These are phyloP conservation scores for Neonectria magnoliae DNA, from an alignment of 2,329 filamentous ascomycete genomes.

Conservation along the genomic window DNA sequence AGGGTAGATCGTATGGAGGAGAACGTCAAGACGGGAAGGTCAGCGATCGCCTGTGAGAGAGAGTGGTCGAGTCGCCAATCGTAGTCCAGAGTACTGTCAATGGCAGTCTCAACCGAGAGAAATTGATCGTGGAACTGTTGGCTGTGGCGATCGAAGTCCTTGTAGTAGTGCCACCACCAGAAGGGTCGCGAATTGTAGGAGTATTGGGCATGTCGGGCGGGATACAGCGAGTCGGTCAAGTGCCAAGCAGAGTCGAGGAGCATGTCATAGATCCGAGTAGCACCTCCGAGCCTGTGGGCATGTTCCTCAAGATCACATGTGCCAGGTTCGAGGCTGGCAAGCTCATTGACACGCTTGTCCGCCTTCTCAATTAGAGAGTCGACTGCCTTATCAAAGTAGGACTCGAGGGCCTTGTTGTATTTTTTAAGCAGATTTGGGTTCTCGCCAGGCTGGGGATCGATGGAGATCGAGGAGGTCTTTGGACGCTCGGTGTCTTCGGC, in stretches of 20 bases:
- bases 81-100: slow-evolving; percentile 44
- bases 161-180: slow-evolving; percentile 54
- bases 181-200: slow-evolving; percentile 49
- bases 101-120: slow-evolving; percentile 38
- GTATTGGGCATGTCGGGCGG: slow-evolving; percentile 48
- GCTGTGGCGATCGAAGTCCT: slow-evolving; percentile 45
- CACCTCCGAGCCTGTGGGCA: slow-evolving; percentile 31
- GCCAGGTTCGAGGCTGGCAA: slow-evolving; percentile 16
- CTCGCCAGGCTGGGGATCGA: slow-evolving; percentile 36
- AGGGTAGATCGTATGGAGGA: slow-evolving; percentile 44
- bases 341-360: slow-evolving; percentile 25
- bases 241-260: slow-evolving; percentile 52
- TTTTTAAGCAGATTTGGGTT: slow-evolving; percentile 35
- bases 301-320: slow-evolving; percentile 22
- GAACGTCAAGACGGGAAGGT: slow-evolving; percentile 48
- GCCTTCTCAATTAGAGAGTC: slow-evolving; percentile 31
- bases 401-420: slow-evolving; percentile 42
- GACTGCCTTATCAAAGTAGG: slow-evolving; percentile 47
- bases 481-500: slow-evolving; percentile 45
- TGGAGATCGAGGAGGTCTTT: slow-evolving; percentile 46
- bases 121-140: slow-evolving; percentile 45
- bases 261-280: slow-evolving; percentile 46
- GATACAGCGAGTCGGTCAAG: slow-evolving; percentile 47
- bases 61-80: slow-evolving; percentile 47
- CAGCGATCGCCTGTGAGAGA: slow-evolving; percentile 48